Base-by-base conservation (phyloP, 1,284 basidiomycete genomes). In the Microbotryum lychnidis-dioicae region DNA sequence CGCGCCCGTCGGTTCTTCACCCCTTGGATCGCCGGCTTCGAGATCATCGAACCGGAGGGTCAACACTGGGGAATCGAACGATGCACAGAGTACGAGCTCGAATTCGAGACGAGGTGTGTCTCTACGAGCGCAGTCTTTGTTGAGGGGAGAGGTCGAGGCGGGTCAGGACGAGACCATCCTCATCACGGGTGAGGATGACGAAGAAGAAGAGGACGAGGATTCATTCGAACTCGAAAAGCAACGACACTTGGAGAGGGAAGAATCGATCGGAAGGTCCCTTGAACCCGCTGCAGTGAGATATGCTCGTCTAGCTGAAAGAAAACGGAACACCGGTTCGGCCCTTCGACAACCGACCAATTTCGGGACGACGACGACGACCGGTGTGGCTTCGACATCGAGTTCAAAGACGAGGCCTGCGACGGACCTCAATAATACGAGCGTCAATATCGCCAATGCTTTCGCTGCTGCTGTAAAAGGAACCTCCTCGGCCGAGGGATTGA, bases 401-500 rank as follows among this genome's bases (percentile, higher is more conserved):
- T 27, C 46, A 23, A 33, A 23, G 20, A 20, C 42, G 49, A 59
- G 44, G 42, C 10, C 56, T 9, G 4, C 12, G 18, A 49, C 14
- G n/a, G 56, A 29, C 7, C 79, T 86, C 84, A 83, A 74, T 73
- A 68, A 87, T 74, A 91, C 89, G 52, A 84, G 86, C 47, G 88
- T 91, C 56, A 87, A 88, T 74, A 84, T 89, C 71, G 89, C 88
- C 29, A 82, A 82, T 70, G 89, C 88, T 27, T 87, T 91, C 71
- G 77, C 80, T 67, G 52, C 64, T 21, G 69, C 71, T 14, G 65
- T 58, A 50, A 57, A 64, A 49, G 55, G 65, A 62, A 54, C 57
- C 46, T 29, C 61, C 55, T 45, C 50, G 53, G 16, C 54, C 59
- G 52, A 8, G 56, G 50, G 44, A 63, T 3, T 53, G 20, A 18